Conservation (phyloP, 2,329 filamentous ascomycete genomes). For the Amauroascus verrucosus region DNA sequence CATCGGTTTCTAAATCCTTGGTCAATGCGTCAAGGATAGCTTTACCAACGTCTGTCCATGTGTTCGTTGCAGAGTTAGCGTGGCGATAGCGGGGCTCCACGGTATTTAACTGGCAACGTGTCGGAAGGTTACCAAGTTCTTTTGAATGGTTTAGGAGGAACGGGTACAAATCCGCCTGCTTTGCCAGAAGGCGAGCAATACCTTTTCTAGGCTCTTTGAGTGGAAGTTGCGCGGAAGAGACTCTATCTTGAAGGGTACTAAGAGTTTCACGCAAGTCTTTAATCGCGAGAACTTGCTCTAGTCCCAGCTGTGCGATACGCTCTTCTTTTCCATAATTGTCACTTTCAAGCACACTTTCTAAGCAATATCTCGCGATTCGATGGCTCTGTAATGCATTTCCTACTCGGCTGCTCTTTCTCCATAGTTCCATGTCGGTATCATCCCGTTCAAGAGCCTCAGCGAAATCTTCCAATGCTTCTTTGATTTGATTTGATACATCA, state of each 20-base stretch:
- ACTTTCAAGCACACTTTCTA: slow-evolving; percentile 54
- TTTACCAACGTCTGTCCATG: slow-evolving; percentile 42
- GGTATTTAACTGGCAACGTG: not conserved
- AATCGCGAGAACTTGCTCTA: slow-evolving; percentile 46
- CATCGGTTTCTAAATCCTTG: slow-evolving; percentile 23
- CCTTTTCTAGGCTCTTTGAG: slow-evolving; percentile 42
- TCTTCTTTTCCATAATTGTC: slow-evolving; percentile 49
- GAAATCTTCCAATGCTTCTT: slow-evolving; percentile 43
- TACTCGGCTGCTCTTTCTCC: slow-evolving; percentile 51
- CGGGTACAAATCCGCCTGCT: slow-evolving; percentile 45
- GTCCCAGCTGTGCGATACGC: slow-evolving; percentile 46
- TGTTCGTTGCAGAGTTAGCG: slow-evolving; percentile 26
- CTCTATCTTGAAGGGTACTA: slow-evolving; percentile 43
- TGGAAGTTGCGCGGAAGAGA: slow-evolving; percentile 45
- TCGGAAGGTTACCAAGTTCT: slow-evolving; percentile 3
- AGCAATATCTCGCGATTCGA: slow-evolving; percentile 50
- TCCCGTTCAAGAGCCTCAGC: slow-evolving; percentile 55
- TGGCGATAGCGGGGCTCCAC: slow-evolving; percentile 27
- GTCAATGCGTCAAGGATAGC: slow-evolving; percentile 37
- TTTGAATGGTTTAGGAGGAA: slow-evolving; percentile 28
- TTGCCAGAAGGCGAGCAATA: slow-evolving; percentile 44
- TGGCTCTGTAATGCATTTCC: slow-evolving; percentile 48
- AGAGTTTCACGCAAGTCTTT: slow-evolving; percentile 44
- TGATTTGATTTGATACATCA: slow-evolving; percentile 30
- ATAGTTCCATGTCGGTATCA: slow-evolving; percentile 54